These are phyloP conservation scores for Lentinus tigrinus DNA, from an alignment of 768 basidiomycete species.

Conservation along the genomic window DNA sequence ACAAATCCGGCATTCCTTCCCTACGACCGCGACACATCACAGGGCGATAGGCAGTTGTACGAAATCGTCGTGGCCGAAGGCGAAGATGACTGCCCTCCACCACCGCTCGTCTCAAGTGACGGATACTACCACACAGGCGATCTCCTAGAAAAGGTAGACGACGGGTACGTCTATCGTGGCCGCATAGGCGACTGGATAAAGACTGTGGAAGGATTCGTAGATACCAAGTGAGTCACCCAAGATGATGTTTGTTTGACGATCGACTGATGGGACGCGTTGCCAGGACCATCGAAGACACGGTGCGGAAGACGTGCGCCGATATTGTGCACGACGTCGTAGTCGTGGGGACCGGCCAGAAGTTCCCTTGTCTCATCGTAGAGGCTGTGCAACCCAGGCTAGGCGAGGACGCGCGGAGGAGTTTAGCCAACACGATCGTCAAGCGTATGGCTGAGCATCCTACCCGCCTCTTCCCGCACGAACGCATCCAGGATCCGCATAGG, in stretches of 20 bases:
- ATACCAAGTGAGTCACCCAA: constrained; percentile 19
- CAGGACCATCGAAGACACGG: constrained; percentile 22
- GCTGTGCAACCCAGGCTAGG: background rate
- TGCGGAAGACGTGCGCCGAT: constrained; percentile 15
- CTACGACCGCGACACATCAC: background rate
- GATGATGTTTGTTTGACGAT: background rate
- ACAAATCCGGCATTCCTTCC: constrained; percentile 10
- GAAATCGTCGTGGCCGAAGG: constrained; percentile 8
- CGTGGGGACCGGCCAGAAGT: constrained; percentile 16
- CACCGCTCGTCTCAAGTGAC: constrained; percentile 13
- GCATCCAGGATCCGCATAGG: constrained; percentile 5
- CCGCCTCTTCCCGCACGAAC: constrained; percentile 15
- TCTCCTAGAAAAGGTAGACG: constrained; percentile 21
- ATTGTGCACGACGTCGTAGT: constrained; percentile 22
- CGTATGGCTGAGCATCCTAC: background rate
- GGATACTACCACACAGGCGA: constrained; percentile 22
- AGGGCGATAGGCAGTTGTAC: constrained; percentile 1
- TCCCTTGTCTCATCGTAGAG: constrained; percentile 20
- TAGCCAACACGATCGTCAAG: constrained; percentile 8
- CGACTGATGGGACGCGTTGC: no score
- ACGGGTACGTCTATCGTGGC: constrained; percentile 21
- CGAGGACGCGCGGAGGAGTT: background rate
- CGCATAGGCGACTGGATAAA: constrained; percentile 25
- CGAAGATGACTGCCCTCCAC: constrained; percentile 20
- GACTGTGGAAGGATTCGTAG: constrained; percentile 16